Base-by-base conservation (phyloP, 2,329 filamentous ascomycete genomes). In the Fusarium ambrosium region DNA sequence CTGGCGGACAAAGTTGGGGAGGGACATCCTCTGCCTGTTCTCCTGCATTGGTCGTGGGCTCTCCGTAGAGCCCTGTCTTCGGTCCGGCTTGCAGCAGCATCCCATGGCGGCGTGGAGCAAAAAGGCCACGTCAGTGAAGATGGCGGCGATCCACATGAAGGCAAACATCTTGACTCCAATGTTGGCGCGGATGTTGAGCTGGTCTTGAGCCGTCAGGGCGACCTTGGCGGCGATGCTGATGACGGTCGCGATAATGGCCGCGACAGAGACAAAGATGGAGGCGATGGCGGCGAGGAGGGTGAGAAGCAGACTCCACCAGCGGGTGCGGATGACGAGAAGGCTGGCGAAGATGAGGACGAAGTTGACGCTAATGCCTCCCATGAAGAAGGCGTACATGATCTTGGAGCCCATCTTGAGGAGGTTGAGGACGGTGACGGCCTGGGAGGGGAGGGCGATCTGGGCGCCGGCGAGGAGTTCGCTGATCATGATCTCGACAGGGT, bases 311-410 rank as follows among this genome's bases (percentile, higher is more conserved):
- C 95, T 84, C 61, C 92, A 91, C 84, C 90, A 88, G 67, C 88
- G 86, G n/a, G 88, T 86, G 78, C 84, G 84, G 62, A 89, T 79
- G 68, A 86, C 89, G 83, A 92, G 76, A 84, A 87, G 78, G 80
- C 93, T 82, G 83, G 92, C 76, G 80, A 95, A 89, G 70, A 97
- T 90, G 76, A 95, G 89, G 76, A 95, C 80, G 79, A 94, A 92
- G 80, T 90, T 91, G 79, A 97, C 86, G 77, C 92, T 87, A 51
- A 91, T 87, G 60, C 91, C 92, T 9, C 91, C 87, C 59, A 98
- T 85, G 88, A 97, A 98, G 83, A 96, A 92, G 72, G 90, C 93
- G 80, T 97, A 98, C 95, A 98, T 98, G 88, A 93, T 90, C 79
- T 94, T 89, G 10, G 93, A 96, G 56, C 92, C 93, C 68, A 92